Evolutionary conservation across 2,329 filamentous ascomycete genomes (phyloP).

Genomic region (Dryadomyces sulphureus): DNA sequence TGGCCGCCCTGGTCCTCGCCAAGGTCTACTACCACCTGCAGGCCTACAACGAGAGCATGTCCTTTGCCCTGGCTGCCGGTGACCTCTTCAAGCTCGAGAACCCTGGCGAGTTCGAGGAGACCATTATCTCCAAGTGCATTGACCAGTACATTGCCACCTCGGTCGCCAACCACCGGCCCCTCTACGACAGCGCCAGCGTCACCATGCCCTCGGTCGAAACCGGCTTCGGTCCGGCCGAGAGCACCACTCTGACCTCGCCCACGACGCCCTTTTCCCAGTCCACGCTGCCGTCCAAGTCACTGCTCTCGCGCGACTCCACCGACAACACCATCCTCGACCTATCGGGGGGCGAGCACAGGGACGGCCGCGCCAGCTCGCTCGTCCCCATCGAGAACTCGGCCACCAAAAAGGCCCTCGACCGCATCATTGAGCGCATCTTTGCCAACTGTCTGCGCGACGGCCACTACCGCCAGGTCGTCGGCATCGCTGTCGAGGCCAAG

Average conservation of each 20-base stretch:
- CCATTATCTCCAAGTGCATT: slow-evolving; percentile 95
- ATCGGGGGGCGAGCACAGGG: slow-evolving; percentile 27
- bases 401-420: slow-evolving; percentile 67
- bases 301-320: slow-evolving; percentile 70
- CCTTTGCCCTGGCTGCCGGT: slow-evolving; percentile 86
- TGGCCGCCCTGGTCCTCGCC: slow-evolving; percentile 84
- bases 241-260: slow-evolving; percentile 62
- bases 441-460: slow-evolving; percentile 76
- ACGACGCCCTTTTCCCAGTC: slow-evolving; percentile 94
- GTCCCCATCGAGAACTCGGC: slow-evolving; percentile 52
- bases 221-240: slow-evolving; percentile 60
- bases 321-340: slow-evolving; percentile 48
- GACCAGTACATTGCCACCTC: slow-evolving; percentile 87
- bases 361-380: slow-evolving; percentile 42
- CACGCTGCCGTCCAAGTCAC: slow-evolving; percentile 80
- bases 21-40: slow-evolving; percentile 99
- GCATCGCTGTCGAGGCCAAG: slow-evolving; percentile 89
- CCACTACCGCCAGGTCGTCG: slow-evolving; percentile 88
- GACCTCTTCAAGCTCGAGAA: slow-evolving; percentile 88
- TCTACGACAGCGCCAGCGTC: slow-evolving; percentile 26
- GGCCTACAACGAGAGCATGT: slow-evolving; percentile 99
- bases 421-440: slow-evolving; percentile 78
- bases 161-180: slow-evolving; percentile 32
- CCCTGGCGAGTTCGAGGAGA: slow-evolving; percentile 93
- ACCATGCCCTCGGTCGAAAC: slow-evolving; percentile 59